Percentiles rank a stretch among this genome's conserved stretches.
These are phyloP conservation scores for Cicer arietinum DNA, from an alignment of 306 rosid genomes.

Conservation along the genomic window DNA sequence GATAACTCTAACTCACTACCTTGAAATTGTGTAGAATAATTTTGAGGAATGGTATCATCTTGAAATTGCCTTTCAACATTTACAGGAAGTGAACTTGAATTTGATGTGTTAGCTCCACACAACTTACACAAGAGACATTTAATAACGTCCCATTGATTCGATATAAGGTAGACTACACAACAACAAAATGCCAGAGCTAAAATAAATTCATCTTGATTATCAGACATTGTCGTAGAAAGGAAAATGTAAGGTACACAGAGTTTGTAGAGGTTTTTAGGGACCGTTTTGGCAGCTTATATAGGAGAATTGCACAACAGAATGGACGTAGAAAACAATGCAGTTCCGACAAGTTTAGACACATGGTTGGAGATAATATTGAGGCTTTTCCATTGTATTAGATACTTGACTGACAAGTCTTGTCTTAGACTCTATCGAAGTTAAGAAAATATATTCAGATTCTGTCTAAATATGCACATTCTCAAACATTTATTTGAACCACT, in stretches of 20 bases:
- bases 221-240: conserved; percentile 22
- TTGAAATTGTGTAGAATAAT: conserved; percentile 40
- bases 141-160: conserved; percentile 36
- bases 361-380: conserved; percentile 38
- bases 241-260: background rate
- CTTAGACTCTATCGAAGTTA: conserved; percentile 23
- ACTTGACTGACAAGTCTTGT: background rate
- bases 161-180: conserved; percentile 17
- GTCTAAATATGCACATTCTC: background rate
- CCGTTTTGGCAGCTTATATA: background rate
- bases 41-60: conserved; percentile 1
- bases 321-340: conserved; percentile 1
- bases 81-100: background rate
- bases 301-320: background rate
- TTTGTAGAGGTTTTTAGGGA: conserved; percentile 36
- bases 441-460: background rate
- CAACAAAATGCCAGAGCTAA: conserved; percentile 15
- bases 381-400: background rate
- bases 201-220: background rate
- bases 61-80: conserved; percentile 16
- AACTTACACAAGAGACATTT: conserved; percentile 15
- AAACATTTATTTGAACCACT: background rate
- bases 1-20: conserved; percentile 47
- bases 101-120: background rate
- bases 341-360: background rate